Base-by-base conservation (phyloP, 2,329 filamentous ascomycete species). In the Cryoendolithus antarcticus region DNA sequence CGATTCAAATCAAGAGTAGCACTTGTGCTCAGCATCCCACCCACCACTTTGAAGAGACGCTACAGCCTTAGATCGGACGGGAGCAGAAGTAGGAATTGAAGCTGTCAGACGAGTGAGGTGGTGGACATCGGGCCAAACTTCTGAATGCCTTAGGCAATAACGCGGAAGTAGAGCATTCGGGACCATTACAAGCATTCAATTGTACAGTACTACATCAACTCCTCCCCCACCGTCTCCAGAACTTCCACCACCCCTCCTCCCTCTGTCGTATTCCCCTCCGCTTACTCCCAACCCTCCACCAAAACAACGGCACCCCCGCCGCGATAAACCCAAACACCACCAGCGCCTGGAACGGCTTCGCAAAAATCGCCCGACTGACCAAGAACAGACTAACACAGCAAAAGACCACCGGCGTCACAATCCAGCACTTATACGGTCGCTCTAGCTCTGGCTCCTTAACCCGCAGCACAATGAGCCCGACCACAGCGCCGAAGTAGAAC, bases 351-450 rank as follows among this genome's bases (percentile, higher is more conserved):
- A 93, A 52, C 4, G 91, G 91, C 62, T 94, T 80, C 9, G 86
- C 82, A 56, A 98, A 91, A 9, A 96, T 78, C 3, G 88, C 86
- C 37, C 91, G 72, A 55, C 79, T 88, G 32, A 98, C 73, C 48
- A 98, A 62, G 57, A 98, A 98, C 48, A 98, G 62, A 58, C 85
- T 93, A 30, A 98, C 91, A 56, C 91, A 98, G 71, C 91, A 98
- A 60, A 98, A 98, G 41, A 95, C 89, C 48, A 98, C 89, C 8
- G 91, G 91, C 2, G 91, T 98, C 1, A 81, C 82, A 55, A 98
- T 94, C 91, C 89, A 98, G 3, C 88, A 94, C 59, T 78, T 80
- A 63, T 98, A 98, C 1, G 91, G 89, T 19, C 91, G 68, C 59
- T 95, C 86, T 34, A 98, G 71, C 45, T 80, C 70, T 3, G 91